phyloP scores from a whole-genome alignment of 805 yeast species.

The Zygotorulaspora danielsina region DNA sequence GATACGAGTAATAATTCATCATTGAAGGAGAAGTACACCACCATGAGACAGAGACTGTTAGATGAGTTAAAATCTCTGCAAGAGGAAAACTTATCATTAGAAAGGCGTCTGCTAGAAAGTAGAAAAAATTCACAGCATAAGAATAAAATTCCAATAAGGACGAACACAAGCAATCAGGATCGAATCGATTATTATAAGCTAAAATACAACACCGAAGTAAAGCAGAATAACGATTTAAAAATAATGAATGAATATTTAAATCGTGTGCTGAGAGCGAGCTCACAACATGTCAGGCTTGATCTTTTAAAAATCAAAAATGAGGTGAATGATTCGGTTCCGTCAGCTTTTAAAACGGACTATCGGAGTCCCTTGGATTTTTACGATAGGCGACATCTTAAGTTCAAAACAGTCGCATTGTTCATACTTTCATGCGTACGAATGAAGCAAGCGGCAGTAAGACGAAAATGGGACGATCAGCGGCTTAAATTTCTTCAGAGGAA shows the following conservation, averaged over 20 bases:
- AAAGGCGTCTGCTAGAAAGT: slow-evolving; percentile 17
- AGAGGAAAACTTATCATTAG: slow-evolving; percentile 26
- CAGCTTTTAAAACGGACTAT: neutral
- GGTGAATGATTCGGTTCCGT: slow-evolving; percentile 8
- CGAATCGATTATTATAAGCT: slow-evolving; percentile 30
- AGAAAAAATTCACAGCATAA: slow-evolving; percentile 8
- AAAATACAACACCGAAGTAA: slow-evolving; percentile 31
- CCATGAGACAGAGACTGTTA: slow-evolving; percentile 22
- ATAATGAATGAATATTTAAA: slow-evolving; percentile 34
- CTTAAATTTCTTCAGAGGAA: slow-evolving; percentile 27
- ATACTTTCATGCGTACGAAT: slow-evolving; percentile 32
- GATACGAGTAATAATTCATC: slow-evolving; percentile 6
- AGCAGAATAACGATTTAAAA: slow-evolving; percentile 31
- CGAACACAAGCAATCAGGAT: slow-evolving; percentile 21
- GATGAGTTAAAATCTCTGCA: slow-evolving; percentile 25
- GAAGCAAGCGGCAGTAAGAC: slow-evolving; percentile 24
- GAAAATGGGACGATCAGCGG: slow-evolving; percentile 28
- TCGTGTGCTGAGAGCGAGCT: slow-evolving; percentile 30
- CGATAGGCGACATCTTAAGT: slow-evolving; percentile 14
- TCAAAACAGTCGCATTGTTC: slow-evolving; percentile 31
- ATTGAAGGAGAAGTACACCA: slow-evolving; percentile 16
- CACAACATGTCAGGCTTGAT: slow-evolving; percentile 31
- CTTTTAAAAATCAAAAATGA: slow-evolving; percentile 27
- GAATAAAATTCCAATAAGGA: slow-evolving; percentile 5
- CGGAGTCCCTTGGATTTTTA: neutral